phyloP scores from a whole-genome alignment of 257 asterid species.

The Paraleonurus japonicus region DNA sequence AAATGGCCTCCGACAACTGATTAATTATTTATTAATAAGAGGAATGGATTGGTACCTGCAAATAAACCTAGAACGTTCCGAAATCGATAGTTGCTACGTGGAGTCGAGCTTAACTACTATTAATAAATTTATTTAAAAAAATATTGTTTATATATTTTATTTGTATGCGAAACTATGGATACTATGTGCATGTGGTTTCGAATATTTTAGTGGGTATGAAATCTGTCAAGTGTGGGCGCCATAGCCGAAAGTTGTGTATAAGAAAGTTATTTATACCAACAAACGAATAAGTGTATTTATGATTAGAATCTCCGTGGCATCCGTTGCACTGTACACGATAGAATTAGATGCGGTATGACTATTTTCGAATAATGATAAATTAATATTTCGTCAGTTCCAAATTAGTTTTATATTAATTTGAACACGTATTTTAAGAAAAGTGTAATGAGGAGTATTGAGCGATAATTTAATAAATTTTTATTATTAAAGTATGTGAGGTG shows the following conservation, averaged over 20 bases:
- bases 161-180: not conserved
- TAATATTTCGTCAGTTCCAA: too few relatives aligned
- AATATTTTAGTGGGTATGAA: slow-evolving; percentile 9
- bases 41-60: not conserved
- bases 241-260: slow-evolving; percentile 19
- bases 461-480: too few relatives aligned
- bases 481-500: too few relatives aligned
- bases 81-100: slow-evolving; percentile 3
- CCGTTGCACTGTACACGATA: too few relatives aligned
- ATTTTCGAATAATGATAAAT: too few relatives aligned
- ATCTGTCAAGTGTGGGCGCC: not conserved
- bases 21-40: not conserved
- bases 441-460: too few relatives aligned
- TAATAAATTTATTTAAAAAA: too few relatives aligned
- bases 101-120: not conserved
- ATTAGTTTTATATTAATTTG: too few relatives aligned
- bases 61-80: not conserved
- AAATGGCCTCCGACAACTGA: not conserved
- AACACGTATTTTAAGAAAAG: too few relatives aligned
- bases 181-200: slow-evolving; percentile 22
- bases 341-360: too few relatives aligned
- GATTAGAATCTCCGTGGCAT: too few relatives aligned
- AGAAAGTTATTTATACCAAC: not conserved
- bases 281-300: not conserved
- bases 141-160: too few relatives aligned